Evolutionary conservation across 352 stramenopile species (phyloP), one percentile per base, ranked within the genome.

Genomic region (Pythium angustatum): DNA sequence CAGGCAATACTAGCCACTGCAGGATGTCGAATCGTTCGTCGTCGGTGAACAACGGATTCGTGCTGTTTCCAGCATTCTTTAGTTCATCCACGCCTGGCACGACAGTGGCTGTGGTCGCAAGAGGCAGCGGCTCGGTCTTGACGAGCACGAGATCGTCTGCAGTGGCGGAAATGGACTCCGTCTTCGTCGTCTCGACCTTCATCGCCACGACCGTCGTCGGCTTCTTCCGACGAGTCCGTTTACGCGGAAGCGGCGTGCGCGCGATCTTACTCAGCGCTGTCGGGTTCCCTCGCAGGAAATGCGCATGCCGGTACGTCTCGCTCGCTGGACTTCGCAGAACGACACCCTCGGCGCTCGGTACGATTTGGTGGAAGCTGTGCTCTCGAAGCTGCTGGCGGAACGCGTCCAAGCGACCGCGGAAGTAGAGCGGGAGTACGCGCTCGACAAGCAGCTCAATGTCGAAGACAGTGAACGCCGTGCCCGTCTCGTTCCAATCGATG

Each of bases 351-450:
- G n/a, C 19, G 45, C 38, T 56, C 40, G 36, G 19, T 12, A 41
- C 41, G 48, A 62, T 38, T 36, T 45, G 52, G 52, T 72, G 58
- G 34, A 93, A 93, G 33, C 77, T 81, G 69, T 93, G 83, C 38
- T 91, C 82, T 11, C 71, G 66, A 14, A 93, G 62, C 58, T 93
- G 83, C 67, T 93, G 83, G 17, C 66, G 78, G 66, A 93, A 91
- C 11, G 78, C 73, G 36, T 69, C 79, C 2, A 91, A 64, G 14
- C 82, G 72, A 0, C 83, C 83, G 24, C 81, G 79, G 54, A 87
- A 93, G 69, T 93, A 91, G 15, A 77, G 72, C 43, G 79, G 79
- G 45, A 93, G 66, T 28, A 92, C 73, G 8, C 60, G 43, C 31
- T 68, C 62, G 45, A 87, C 74, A 17, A 92, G 73, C 12, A 62